Evolutionary conservation across 2,329 filamentous ascomycete genomes (phyloP).

Genomic region (Aspergillus caelatus): DNA sequence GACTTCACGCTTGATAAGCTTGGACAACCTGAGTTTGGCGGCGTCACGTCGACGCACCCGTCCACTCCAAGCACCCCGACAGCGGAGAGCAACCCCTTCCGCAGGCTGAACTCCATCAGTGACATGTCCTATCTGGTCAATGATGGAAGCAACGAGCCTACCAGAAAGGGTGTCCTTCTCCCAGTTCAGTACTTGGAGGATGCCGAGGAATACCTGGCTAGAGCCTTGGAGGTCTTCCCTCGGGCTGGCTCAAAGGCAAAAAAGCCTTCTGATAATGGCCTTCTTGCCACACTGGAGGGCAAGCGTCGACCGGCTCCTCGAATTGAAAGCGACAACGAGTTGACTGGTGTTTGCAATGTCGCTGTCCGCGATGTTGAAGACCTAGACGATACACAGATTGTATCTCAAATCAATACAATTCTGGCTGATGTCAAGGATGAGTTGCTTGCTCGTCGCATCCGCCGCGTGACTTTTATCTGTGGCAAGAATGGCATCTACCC

Average conservation of each 20-base stretch:
- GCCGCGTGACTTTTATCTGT: constrained; percentile 93
- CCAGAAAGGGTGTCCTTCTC: constrained; percentile 89
- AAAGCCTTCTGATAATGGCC: constrained; percentile 57
- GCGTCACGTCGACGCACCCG: constrained; percentile 72
- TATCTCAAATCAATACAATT: constrained; percentile 73
- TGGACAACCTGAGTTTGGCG: constrained; percentile 86
- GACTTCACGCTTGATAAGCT: constrained; percentile 95
- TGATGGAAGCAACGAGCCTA: constrained; percentile 70
- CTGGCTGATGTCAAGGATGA: constrained; percentile 83
- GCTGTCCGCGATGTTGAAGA: constrained; percentile 87
- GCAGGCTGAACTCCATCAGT: constrained; percentile 90
- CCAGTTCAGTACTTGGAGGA: constrained; percentile 94
- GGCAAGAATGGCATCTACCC: constrained; percentile 94
- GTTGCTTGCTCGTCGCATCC: constrained; percentile 76
- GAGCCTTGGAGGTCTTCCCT: constrained; percentile 83
- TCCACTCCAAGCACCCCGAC: constrained; percentile 80
- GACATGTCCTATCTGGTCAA: constrained; percentile 88
- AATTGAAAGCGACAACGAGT: constrained; percentile 69
- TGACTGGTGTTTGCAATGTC: constrained; percentile 90
- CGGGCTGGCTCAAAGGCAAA: constrained; percentile 58
- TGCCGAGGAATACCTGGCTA: constrained; percentile 80
- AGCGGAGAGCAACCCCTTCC: constrained; percentile 65
- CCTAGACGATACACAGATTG: constrained; percentile 76
- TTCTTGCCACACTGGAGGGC: constrained; percentile 72
- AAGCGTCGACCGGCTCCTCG: constrained; percentile 66